Conservation (phyloP, 1,284 basidiomycete species). For the Malassezia restricta region DNA sequence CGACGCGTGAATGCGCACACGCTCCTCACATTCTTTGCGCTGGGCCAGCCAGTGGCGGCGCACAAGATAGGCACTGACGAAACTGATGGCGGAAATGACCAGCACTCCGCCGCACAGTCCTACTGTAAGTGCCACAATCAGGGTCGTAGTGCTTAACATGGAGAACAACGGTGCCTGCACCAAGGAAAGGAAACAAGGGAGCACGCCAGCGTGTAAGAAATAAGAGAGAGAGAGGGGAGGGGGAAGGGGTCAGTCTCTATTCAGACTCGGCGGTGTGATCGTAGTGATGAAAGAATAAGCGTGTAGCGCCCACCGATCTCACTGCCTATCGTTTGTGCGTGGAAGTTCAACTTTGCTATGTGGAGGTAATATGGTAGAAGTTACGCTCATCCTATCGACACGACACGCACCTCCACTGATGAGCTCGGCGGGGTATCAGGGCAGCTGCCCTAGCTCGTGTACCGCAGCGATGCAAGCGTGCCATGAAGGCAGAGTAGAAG, state of each 20-base stretch:
- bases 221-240: background rate
- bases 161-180: background rate
- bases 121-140: conserved; percentile 6
- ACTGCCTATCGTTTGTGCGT: too few relatives aligned
- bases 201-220: conserved; percentile 12
- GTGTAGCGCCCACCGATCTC: too few relatives aligned
- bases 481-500: conserved; percentile 30
- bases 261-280: background rate
- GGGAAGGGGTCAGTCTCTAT: background rate
- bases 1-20: background rate
- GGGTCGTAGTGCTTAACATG: background rate
- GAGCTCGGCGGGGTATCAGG: too few relatives aligned
- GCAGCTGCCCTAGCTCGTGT: too few relatives aligned
- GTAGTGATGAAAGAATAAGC: too few relatives aligned
- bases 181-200: background rate
- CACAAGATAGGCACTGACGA: conserved; percentile 2
- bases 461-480: conserved; percentile 12
- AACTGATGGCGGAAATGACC: conserved; percentile 2
- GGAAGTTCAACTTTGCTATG: too few relatives aligned
- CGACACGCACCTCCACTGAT: too few relatives aligned
- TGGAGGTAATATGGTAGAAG: too few relatives aligned
- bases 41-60: conserved; percentile 9
- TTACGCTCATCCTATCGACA: too few relatives aligned
- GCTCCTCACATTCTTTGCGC: conserved; percentile 6
- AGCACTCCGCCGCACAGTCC: conserved; percentile 10